phyloP scores from a whole-genome alignment of 202 grass and related monocot genomes.

The Panicum hallii region DNA sequence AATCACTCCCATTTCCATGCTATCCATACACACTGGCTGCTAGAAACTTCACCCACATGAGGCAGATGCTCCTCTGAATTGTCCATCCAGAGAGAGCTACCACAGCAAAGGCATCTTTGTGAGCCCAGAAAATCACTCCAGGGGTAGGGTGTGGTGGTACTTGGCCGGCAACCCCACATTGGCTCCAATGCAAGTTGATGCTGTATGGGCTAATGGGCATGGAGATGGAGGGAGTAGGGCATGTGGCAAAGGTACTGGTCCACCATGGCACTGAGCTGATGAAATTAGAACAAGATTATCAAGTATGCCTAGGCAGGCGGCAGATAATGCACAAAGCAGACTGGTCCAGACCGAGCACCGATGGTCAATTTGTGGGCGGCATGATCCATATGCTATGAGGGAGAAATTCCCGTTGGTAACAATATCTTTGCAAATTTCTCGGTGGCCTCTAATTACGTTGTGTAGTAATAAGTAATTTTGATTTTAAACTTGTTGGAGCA shows the following conservation, averaged over 20 bases:
- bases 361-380: neutral
- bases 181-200: constrained; percentile 13
- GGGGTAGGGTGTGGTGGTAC: neutral
- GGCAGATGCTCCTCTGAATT: constrained; percentile 27
- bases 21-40: neutral
- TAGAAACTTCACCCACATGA: neutral
- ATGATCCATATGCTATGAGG: neutral
- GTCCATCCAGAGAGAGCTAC: neutral
- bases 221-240: neutral
- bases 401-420: too few species aligned
- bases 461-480: too few species aligned
- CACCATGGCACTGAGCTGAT: constrained; percentile 2
- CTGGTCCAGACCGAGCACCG: neutral
- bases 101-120: constrained; percentile 1
- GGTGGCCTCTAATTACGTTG: too few species aligned
- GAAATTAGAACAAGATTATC: neutral
- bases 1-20: constrained; percentile 32
- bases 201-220: constrained; percentile 4
- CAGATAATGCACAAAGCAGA: too few species aligned
- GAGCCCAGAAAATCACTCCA: neutral
- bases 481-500: too few species aligned
- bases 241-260: constrained; percentile 8
- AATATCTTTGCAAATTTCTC: too few species aligned
- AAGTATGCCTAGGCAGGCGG: neutral
- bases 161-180: neutral